Conservation (phyloP, 495 filamentous ascomycete species). For the Podospora pseudocomata region DNA sequence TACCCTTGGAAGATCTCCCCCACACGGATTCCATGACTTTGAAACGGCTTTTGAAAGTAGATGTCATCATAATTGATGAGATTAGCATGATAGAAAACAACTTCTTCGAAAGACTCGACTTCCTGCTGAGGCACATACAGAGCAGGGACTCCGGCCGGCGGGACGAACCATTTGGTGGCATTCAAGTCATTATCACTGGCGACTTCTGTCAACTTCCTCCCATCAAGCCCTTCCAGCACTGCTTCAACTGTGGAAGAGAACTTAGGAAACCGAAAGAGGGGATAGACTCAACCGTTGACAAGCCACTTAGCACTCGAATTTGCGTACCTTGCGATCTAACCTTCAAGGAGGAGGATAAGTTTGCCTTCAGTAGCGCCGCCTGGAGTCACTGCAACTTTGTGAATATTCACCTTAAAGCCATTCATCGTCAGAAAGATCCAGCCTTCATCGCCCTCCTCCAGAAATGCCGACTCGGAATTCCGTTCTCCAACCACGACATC, state of each 20-base stretch:
- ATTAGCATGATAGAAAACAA: constrained; percentile 54
- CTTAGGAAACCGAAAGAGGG: background rate
- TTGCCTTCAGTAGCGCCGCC: background rate
- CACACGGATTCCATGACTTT: background rate
- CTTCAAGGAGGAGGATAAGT: background rate
- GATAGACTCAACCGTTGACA: background rate
- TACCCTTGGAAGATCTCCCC: constrained; percentile 10
- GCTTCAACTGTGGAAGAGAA: background rate
- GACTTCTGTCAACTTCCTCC: constrained; percentile 91
- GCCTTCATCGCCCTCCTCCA: background rate
- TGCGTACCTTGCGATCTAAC: background rate
- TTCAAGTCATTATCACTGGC: constrained; percentile 88
- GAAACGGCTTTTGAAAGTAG: constrained; percentile 28
- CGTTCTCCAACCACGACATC: background rate
- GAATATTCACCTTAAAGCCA: background rate
- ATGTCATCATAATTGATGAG: constrained; percentile 46
- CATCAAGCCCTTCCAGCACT: constrained; percentile 1
- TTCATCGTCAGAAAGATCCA: constrained; percentile 3
- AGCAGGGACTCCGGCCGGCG: constrained; percentile 37
- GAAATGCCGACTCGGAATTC: background rate
- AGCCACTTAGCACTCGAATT: background rate
- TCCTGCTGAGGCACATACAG: constrained; percentile 43
- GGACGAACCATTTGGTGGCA: constrained; percentile 65
- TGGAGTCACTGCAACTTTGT: background rate
- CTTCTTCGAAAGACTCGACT: constrained; percentile 53